A percentile compares a stretch with the other conserved stretches of the same genome.
Conservation (phyloP, 73 alveolate genomes). For the Blepharisma japonicum region DNA sequence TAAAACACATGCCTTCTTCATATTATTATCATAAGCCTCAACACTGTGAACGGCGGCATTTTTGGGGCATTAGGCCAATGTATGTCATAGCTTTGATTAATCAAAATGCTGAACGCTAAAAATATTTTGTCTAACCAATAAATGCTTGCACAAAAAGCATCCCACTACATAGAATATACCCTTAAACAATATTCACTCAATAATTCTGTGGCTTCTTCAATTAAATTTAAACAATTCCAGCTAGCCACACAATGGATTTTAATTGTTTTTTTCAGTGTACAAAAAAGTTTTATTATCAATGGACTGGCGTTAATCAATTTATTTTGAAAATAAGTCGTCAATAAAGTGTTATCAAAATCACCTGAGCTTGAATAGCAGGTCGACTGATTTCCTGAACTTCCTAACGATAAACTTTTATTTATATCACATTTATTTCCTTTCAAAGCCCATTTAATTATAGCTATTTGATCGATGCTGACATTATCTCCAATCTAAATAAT, state of each 20-base stretch:
- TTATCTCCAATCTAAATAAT: not conserved
- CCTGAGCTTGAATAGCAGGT: not conserved
- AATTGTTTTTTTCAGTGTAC: not conserved
- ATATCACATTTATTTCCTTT: not conserved
- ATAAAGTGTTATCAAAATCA: not conserved
- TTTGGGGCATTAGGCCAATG: not conserved
- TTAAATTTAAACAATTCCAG: not conserved
- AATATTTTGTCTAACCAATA: not conserved
- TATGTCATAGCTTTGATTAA: not conserved
- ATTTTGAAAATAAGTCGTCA: not conserved
- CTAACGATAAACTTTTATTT: not conserved
- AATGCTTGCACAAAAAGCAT: conserved; percentile 6
- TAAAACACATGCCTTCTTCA: conserved; percentile 5
- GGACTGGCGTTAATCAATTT: not conserved
- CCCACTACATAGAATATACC: conserved; percentile 25
- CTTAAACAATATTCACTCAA: conserved; percentile 17
- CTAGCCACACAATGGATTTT: not conserved
- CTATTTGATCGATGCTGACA: not conserved
- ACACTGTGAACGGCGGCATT: conserved; percentile 7
- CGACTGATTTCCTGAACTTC: not conserved
- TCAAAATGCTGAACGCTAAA: not conserved
- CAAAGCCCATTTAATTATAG: not conserved
- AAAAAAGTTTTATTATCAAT: not conserved
- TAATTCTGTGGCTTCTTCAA: not conserved
- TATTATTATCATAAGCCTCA: conserved; percentile 5